phyloP scores from a whole-genome alignment of 768 basidiomycete genomes.

The Russula dissimulans region DNA sequence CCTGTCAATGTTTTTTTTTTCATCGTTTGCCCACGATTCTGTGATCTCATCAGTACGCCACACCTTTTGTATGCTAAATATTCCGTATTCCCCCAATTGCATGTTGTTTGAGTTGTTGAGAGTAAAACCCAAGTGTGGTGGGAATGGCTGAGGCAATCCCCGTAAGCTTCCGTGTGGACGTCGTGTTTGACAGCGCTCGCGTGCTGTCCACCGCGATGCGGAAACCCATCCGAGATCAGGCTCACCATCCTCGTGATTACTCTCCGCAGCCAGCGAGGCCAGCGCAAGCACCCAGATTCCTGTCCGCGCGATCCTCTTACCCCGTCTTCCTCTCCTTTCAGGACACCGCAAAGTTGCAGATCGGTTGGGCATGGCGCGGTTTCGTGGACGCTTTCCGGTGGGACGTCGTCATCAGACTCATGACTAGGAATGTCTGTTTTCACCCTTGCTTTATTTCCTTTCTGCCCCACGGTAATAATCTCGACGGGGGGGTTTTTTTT shows the following conservation, averaged over 20 bases:
- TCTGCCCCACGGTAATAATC: not conserved
- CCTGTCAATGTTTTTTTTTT: not conserved
- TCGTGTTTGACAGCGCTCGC: not conserved
- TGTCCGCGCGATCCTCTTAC: conserved; percentile 43
- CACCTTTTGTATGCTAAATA: conserved; percentile 1
- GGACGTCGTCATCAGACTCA: conserved; percentile 50
- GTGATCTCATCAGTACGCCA: no score
- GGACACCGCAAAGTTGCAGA: conserved; percentile 51
- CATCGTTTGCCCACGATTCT: not conserved
- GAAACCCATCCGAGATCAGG: conserved; percentile 3
- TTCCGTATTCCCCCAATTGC: not conserved
- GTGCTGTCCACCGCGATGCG: conserved; percentile 3
- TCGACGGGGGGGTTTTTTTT: not conserved
- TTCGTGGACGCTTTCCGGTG: conserved; percentile 66
- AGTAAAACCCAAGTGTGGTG: no score
- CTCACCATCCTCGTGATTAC: not conserved
- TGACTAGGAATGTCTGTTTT: conserved; percentile 41
- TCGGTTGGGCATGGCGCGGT: conserved; percentile 49
- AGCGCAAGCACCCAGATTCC: not conserved
- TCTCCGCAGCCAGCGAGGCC: not conserved
- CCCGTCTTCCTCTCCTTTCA: conserved; percentile 59
- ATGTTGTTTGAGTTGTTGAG: not conserved
- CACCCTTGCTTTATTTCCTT: not conserved
- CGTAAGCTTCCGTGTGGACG: not conserved
- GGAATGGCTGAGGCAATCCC: not conserved